These are phyloP conservation scores for Astrothelium macrocarpum DNA, from an alignment of 495 filamentous ascomycete species.

Conservation along the genomic window DNA sequence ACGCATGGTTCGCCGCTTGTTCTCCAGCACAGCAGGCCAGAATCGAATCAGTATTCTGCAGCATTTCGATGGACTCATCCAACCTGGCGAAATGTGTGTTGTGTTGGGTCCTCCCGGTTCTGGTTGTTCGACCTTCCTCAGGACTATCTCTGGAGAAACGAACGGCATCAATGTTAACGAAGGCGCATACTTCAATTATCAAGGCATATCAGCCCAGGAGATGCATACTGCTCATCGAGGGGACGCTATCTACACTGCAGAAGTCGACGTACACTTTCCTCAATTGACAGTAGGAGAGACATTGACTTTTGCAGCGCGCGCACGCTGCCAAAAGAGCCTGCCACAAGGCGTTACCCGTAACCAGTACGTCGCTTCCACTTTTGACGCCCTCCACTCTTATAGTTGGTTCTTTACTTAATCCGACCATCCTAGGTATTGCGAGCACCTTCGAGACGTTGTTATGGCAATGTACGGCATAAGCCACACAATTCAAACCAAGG, in stretches of 20 bases:
- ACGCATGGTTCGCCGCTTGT: no score
- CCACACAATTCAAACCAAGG: constrained; percentile 24
- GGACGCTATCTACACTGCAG: constrained; percentile 39
- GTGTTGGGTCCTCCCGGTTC: constrained; percentile 60
- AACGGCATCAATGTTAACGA: constrained; percentile 39
- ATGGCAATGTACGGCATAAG: constrained; percentile 37
- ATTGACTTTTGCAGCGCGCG: constrained; percentile 32
- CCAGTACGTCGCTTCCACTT: no score
- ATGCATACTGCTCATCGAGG: constrained; percentile 36
- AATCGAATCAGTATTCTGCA: background rate
- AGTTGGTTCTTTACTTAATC: no score
- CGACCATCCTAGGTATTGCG: no score
- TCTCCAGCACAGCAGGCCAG: no score
- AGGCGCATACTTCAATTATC: constrained; percentile 33
- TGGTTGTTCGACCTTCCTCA: constrained; percentile 65
- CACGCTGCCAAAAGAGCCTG: no score
- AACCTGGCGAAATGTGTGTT: constrained; percentile 22
- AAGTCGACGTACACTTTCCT: constrained; percentile 37
- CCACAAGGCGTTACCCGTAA: constrained; percentile 32
- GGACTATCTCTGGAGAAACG: constrained; percentile 60
- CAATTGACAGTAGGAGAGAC: constrained; percentile 34
- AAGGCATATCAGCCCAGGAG: constrained; percentile 28
- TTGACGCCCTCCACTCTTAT: no score
- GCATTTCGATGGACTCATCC: constrained; percentile 19
- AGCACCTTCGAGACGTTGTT: constrained; percentile 33